Base-by-base conservation (phyloP, 192 early-diverging fungal species). In the Diversispora epigaea region DNA sequence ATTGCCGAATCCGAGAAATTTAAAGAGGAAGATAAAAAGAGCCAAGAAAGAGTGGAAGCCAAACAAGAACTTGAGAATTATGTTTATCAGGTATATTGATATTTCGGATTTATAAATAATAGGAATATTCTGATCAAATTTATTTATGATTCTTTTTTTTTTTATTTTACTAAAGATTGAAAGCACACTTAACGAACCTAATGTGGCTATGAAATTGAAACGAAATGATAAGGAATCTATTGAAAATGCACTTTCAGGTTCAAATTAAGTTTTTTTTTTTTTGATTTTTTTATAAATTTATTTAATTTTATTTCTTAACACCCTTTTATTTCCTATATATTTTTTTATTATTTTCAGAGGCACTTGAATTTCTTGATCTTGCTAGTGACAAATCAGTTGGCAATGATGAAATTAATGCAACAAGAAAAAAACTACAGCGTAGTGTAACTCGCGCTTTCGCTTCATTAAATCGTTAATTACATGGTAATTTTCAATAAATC, bases 1-100 rank as follows among this genome's bases (percentile, higher is more conserved):
- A 87, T 98, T 73, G 73, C 77, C 49, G 96, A 96, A 73, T 94
- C 96, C 75, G 93, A 95, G 85, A 87, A 92, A 89, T 93, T 89
- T 84, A 88, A 88, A 83, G 89, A 92, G 76, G 84, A 89, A 77
- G 93, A 94, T 83, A 84, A 86, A 79, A 82, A 88, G 77, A 58
- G 67, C 74, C 90, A 91, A 81, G 88, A 89, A 61, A 83, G 85
- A 65, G 87, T 93, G 79, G 87, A 91, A 80, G 91, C 93, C 80
- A 91, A 89, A 86, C 91, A 93, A 85, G 89, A 91, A 70, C 86
- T 94, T 72, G 93, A 93, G 85, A 81, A 81, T 67, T 87, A 89
- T 72, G 83, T 93, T 78, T 89, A 90, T 89, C 88, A 89, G 77
- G 80, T 87, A 63, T 77, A 10, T 49, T 44, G 1, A 60, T 60